These are phyloP conservation scores for Clathrospora elynae DNA, from an alignment of 2,329 filamentous ascomycete genomes.

Conservation along the genomic window DNA sequence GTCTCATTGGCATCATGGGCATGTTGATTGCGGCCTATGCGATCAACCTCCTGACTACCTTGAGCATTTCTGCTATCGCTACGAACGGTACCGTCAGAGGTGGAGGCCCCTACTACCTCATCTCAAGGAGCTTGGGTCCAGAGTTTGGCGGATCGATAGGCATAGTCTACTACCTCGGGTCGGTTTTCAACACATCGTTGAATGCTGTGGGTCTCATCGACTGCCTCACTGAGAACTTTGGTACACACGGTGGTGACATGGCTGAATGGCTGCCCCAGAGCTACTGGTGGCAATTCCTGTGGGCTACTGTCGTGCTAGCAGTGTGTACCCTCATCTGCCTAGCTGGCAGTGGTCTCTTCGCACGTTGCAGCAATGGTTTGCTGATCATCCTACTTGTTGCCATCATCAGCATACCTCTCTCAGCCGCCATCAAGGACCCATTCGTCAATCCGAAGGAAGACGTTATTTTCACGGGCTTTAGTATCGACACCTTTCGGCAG, in stretches of 20 bases:
- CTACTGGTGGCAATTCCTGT: constrained; percentile 77
- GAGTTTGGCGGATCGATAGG: constrained; percentile 91
- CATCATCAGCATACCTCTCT: constrained; percentile 81
- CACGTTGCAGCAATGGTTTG: constrained; percentile 77
- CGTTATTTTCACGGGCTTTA: constrained; percentile 80
- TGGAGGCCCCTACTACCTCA: constrained; percentile 86
- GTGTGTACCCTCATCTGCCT: constrained; percentile 77
- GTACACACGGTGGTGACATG: constrained; percentile 61
- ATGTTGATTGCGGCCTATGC: constrained; percentile 77
- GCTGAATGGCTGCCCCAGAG: constrained; percentile 67
- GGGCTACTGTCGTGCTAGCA: constrained; percentile 72
- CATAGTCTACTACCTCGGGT: constrained; percentile 87
- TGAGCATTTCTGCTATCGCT: constrained; percentile 86
- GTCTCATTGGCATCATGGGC: constrained; percentile 78
- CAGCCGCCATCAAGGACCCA: constrained; percentile 69
- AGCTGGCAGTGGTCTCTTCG: constrained; percentile 78
- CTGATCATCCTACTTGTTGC: constrained; percentile 72
- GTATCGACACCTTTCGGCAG: constrained; percentile 68
- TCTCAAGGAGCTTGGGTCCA: constrained; percentile 81
- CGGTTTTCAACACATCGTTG: constrained; percentile 78
- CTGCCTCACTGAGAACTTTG: constrained; percentile 78
- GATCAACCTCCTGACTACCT: constrained; percentile 81
- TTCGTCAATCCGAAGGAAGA: constrained; percentile 67
- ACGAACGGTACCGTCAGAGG: constrained; percentile 89
- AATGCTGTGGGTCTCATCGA: constrained; percentile 87